Base-by-base conservation (phyloP, 352 stramenopile genomes). In the Chrysophaeum taylorii region DNA sequence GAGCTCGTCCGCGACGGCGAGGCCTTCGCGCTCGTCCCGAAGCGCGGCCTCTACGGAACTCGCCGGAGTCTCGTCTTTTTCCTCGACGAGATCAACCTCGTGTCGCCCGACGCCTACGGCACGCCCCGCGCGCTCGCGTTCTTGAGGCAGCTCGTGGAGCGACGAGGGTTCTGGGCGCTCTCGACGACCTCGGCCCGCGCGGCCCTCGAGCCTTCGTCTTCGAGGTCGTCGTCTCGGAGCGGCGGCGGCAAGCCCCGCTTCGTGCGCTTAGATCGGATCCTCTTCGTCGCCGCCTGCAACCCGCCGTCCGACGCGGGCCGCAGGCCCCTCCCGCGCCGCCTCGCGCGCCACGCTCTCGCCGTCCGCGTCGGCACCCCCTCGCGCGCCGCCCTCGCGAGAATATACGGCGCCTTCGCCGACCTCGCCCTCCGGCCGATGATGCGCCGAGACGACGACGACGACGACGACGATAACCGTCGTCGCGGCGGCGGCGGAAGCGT, bases 11-110 rank as follows among this genome's bases (percentile, higher is more conserved):
- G 94, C 33, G 97, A 93, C 64, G 93, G 91, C 21, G 94, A 92
- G 73, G 21, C 31, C 81, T 99, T 39, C 85, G 94, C 63, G 95
- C 96, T 41, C 68, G 72, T 63, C 21, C 89, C 84, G 78, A 93
- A 78, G 78, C 89, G 81, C 42, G 91, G 33, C 2, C 36, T 66
- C 1, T 35, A 66, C 48, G 93, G 85, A 23, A 71, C 79, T 23
- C 79, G 94, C 70, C 97, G 94, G 73, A 99, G 93, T 94, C 85
- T 99, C 0, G 95, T 99, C 62, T 90, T 99, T 7, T 99, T 99
- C 78, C 99, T 94, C 69, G 96, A 99, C 80, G 96, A 99, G 85
- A 97, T 99, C 72, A 99, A 99, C 81, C 84, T 99, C 60, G 96
- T 96, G 0, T 91, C 96, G 68, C 84, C 94, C 39, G 96, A 99